Conservation (phyloP, 2,329 filamentous ascomycete genomes). For the Verticillium albo-atrum region DNA sequence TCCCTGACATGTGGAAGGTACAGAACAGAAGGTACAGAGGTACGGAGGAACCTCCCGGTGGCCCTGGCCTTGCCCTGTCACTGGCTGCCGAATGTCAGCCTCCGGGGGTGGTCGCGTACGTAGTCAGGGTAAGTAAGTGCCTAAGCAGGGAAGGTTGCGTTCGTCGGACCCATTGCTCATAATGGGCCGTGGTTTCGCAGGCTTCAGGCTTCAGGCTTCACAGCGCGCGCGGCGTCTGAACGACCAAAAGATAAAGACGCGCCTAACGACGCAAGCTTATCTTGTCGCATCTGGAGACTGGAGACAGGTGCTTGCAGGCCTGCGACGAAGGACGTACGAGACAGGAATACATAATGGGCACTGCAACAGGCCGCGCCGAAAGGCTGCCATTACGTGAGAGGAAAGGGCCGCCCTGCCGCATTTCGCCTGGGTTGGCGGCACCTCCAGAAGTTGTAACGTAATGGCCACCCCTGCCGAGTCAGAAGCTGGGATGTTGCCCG, state of each 20-base stretch:
- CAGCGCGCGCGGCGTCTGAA: background rate
- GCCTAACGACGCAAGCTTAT: conserved; percentile 19
- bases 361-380: conserved; percentile 18
- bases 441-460: conserved; percentile 39
- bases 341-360: conserved; percentile 35
- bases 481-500: conserved; percentile 5
- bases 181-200: background rate
- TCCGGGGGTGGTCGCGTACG: background rate
- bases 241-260: conserved; percentile 11
- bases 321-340: conserved; percentile 15
- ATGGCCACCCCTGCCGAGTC: conserved; percentile 32
- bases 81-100: background rate
- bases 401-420: conserved; percentile 27
- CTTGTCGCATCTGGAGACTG: conserved; percentile 13
- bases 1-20: background rate
- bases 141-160: background rate
- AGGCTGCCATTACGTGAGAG: conserved; percentile 41
- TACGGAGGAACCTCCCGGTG: background rate
- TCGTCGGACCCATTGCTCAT: background rate
- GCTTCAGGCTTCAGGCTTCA: background rate
- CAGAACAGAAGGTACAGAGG: background rate
- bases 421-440: conserved; percentile 27
- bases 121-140: too few relatives aligned
- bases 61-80: background rate
- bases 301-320: background rate